Base-by-base conservation (phyloP, 768 basidiomycete genomes). In the Tylopilus plumbeoviolaceoides region DNA sequence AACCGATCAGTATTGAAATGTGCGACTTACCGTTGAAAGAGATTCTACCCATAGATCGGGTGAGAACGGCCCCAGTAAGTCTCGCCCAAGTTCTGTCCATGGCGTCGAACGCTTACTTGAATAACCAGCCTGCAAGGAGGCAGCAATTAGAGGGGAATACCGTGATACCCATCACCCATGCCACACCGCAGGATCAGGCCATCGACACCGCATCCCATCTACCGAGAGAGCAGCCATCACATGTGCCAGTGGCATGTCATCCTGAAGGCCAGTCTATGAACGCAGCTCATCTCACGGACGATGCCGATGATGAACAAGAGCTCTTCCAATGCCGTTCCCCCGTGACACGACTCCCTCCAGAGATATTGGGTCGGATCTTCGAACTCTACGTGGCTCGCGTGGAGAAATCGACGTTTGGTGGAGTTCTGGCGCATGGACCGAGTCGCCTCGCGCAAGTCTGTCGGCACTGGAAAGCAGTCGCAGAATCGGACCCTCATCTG, bases 291-390 rank as follows among this genome's bases (percentile, higher is more conserved):
- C 6, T 54, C 43, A 8, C 7, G 7, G 3, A n/a, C 0, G n/a
- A 35, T 12, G 45, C 36, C 18, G 42, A 27, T 20, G 25, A 27
- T 20, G 31, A 49, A 15, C 44, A 39, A 17, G 31, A 2, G 1
- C 45, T 27, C 10, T 1, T 21, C 17, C 30, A 14, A 8, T 20
- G 14, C 31, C 18, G 7, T 30, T 50, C 55, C 14, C 55, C 55
- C 9, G 36, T 57, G 31, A 52, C 52, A 14, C 50, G 46, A 14
- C 42, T 57, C 18, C 63, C 55, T n/a, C 38, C 56, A 6, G 58
- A 82, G 69, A 65, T 79, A 76, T 51, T 75, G 23, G 30, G 35
- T 8, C n/a, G 39, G 11, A 47, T 62, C 7, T 62, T 59, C 27
- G 50, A 55, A 25, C 9, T 57, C 17, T 55, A 21, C 41, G 21